Evolutionary conservation across 176 grass and related monocot species (phyloP).

Genomic region (maize (Zea mays)): Zm-B73-REFERENCE-NAM-5.0 NC_050104.1:128523501-128524000

Average conservation of each 20-base stretch:
- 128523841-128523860: constrained; percentile 54
- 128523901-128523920: constrained; percentile 49
- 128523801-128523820: constrained; percentile 38
- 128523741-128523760: constrained; percentile 76
- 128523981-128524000: constrained; percentile 58
- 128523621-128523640: constrained; percentile 68
- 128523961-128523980: constrained; percentile 75
- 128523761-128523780: constrained; percentile 54
- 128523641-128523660: constrained; percentile 79
- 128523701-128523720: constrained; percentile 46
- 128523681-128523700: constrained; percentile 59
- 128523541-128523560: constrained; percentile 67
- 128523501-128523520: constrained; percentile 65
- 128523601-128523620: constrained; percentile 73
- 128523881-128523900: constrained; percentile 29
- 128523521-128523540: constrained; percentile 60
- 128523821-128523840: constrained; percentile 79
- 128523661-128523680: constrained; percentile 90
- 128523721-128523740: constrained; percentile 57
- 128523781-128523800: constrained; percentile 51
- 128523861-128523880: background rate
- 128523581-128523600: constrained; percentile 34
- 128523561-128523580: background rate
- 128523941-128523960: constrained; percentile 77
- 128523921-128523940: constrained; percentile 79